These are phyloP conservation scores for Lizonia empirigonia DNA, from an alignment of 2,329 filamentous ascomycete species.

Conservation along the genomic window DNA sequence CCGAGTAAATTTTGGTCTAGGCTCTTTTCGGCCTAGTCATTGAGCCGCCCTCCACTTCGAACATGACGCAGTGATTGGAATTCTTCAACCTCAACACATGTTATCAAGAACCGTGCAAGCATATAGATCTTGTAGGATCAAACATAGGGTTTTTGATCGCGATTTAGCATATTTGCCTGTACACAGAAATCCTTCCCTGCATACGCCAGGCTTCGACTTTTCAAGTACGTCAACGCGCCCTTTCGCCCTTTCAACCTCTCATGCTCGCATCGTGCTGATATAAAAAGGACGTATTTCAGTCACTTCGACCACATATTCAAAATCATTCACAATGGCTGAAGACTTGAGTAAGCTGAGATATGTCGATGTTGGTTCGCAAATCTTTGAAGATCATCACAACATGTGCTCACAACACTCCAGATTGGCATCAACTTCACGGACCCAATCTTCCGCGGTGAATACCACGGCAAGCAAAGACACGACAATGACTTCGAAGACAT, in stretches of 20 bases:
- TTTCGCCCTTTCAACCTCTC: neutral
- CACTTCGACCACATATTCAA: neutral
- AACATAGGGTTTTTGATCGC: neutral
- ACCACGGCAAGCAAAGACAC: conserved; percentile 79
- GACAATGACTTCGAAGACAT: conserved; percentile 76
- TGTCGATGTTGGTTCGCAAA: conserved; percentile 51
- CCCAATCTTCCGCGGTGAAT: conserved; percentile 82
- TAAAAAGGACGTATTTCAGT: neutral
- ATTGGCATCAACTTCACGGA: conserved; percentile 97
- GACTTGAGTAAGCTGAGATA: conserved; percentile 39
- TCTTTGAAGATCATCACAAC: conserved; percentile 8
- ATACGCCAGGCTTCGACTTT: conserved; percentile 9
- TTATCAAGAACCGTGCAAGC: conserved; percentile 8
- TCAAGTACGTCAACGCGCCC: conserved; percentile 17
- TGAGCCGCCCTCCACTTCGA: neutral
- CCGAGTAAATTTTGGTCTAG: neutral
- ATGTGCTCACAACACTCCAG: conserved; percentile 47
- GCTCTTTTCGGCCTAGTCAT: neutral
- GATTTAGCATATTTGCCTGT: neutral
- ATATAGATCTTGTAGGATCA: neutral
- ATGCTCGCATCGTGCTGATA: neutral
- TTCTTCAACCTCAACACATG: conserved; percentile 18
- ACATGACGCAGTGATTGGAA: conserved; percentile 10
- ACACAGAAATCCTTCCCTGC: neutral
- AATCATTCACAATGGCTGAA: conserved; percentile 10